These are phyloP conservation scores for Tuber calosporum DNA, from an alignment of 495 filamentous ascomycete genomes.

Conservation along the genomic window DNA sequence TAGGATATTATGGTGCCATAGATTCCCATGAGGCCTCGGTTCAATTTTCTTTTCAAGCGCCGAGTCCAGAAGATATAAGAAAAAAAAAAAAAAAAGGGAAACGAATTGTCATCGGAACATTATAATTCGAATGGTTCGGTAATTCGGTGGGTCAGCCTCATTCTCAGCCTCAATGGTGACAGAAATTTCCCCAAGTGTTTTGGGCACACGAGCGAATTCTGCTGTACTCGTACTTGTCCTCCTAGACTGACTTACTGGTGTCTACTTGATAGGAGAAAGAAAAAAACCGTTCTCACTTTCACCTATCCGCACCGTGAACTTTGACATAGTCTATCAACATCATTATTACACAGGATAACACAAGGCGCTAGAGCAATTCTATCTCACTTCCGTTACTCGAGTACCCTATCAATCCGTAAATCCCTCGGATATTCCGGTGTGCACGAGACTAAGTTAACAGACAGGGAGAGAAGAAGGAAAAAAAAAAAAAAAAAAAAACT, in stretches of 20 bases:
- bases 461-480: neutral
- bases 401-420: neutral
- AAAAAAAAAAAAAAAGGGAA: neutral
- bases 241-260: neutral
- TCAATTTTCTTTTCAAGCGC: neutral
- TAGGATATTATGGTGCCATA: too few species aligned
- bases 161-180: neutral
- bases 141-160: neutral
- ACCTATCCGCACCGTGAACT: neutral
- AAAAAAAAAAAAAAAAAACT: neutral
- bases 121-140: neutral
- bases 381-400: neutral
- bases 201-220: neutral
- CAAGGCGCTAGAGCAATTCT: neutral
- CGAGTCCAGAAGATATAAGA: neutral
- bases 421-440: neutral
- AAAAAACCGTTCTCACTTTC: neutral
- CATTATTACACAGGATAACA: neutral
- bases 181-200: neutral
- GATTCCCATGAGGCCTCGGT: neutral
- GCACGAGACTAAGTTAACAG: too few species aligned
- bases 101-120: neutral
- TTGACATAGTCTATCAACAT: neutral
- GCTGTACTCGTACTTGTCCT: neutral
- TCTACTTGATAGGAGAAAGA: neutral